Evolutionary conservation across 1,284 basidiomycete species (phyloP), one percentile per base, ranked within the genome.

Genomic region (Erythrobasidium hasegawianum): DNA sequence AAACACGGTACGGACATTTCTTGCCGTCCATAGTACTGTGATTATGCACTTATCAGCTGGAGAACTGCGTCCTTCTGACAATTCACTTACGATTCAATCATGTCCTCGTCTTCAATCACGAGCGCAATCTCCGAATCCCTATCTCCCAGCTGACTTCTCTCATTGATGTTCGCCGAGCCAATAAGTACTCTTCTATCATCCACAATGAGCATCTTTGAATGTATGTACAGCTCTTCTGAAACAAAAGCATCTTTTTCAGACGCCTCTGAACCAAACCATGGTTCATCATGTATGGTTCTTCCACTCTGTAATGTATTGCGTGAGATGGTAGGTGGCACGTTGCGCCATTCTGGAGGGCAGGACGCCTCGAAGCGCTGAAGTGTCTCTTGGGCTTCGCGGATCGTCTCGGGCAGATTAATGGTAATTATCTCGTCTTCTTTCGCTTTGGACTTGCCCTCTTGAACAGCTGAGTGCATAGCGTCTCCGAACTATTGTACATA

Each of bases 51-150:
- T 67, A 68, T 18, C 71, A 71, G 2, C 75, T 76, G 71, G 78
- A 11, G 78, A 69, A 76, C 29, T 58, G 10, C 33, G 27, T 10
- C 80, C 72, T 74, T 83, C 70, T 85, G 77, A 1, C 90, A 90
- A 72, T 90, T 81, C 92, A 96, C 95, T 2, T 76, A 81, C 8
- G 86, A 84, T 59, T 84, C 81, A 58, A 97, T 81, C 79, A 85
- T 80, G 61, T 95, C 90, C 1, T 82, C 79, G 74, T 97, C 93
- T 77, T 96, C 91, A 26, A 95, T 87, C 16, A 96, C 85, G 5
- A 94, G 79, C 1, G 89, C 89, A 71, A 96, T 95, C 78, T 97
- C 93, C 1, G 89, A 92, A 77, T 96, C 93, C 39, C 90, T 89
- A 73, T 94, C 86, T 29, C 93, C 92, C 83, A 87, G 86, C 77